Evolutionary conservation across 345 rosid genomes (phyloP).

Genomic region (Brassica cretica): DNA sequence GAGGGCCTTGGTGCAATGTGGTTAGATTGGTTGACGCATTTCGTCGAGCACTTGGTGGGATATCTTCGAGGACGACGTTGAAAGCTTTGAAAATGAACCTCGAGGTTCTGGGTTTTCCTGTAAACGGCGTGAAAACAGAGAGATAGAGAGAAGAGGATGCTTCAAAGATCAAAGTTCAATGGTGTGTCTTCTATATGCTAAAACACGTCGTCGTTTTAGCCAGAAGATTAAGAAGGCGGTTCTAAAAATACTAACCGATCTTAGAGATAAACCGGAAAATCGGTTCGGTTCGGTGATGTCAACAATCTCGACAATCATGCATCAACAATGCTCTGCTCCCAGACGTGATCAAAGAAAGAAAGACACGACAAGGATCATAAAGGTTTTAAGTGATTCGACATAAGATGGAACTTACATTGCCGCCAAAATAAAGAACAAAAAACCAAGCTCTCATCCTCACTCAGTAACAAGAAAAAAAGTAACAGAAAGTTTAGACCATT

Average conservation of each 20-base stretch:
- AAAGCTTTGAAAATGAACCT: constrained; percentile 20
- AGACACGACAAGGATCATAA: background rate
- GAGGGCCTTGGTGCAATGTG: constrained; percentile 46
- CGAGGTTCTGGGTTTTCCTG: constrained; percentile 41
- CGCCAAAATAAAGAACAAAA: constrained; percentile 23
- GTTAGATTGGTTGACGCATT: constrained; percentile 61
- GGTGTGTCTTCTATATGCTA: too few relatives aligned
- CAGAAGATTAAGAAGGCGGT: too few relatives aligned
- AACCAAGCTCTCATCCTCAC: constrained; percentile 13
- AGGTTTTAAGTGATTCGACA: background rate
- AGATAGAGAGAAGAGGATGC: too few relatives aligned
- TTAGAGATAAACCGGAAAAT: too few relatives aligned
- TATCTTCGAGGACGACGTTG: constrained; percentile 20
- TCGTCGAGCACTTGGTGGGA: constrained; percentile 59
- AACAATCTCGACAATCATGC: too few relatives aligned
- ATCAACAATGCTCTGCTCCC: too few relatives aligned
- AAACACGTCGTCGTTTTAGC: too few relatives aligned
- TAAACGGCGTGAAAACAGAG: constrained; percentile 54
- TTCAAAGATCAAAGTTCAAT: too few relatives aligned
- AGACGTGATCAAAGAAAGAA: background rate
- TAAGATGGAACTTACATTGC: background rate
- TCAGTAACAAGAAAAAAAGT: constrained; percentile 8
- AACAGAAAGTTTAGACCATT: constrained; percentile 2
- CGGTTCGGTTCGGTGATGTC: too few relatives aligned
- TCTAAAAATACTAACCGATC: too few relatives aligned